Base-by-base conservation (phyloP, 2,329 filamentous ascomycete species). In the Stagonosporopsis tanaceti region DNA sequence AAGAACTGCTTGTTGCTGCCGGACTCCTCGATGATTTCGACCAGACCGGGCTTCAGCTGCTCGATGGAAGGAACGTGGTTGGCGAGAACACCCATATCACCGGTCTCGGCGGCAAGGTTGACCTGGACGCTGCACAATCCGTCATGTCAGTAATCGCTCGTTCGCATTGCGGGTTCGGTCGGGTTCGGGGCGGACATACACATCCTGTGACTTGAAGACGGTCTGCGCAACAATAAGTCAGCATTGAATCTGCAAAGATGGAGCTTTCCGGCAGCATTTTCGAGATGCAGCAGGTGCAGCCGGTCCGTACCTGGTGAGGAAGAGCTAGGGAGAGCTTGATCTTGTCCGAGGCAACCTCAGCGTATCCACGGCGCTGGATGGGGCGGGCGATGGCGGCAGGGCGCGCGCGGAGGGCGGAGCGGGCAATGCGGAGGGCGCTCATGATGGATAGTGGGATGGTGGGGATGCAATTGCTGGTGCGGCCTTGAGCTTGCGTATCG, bases 1-100 rank as follows among this genome's bases (percentile, higher is more conserved):
- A 99, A 99, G 85, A 95, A 99, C 82, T 96, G 92, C 88, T 99
- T 99, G 90, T 79, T 89, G 67, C 84, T 85, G 76, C 92, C 91
- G 76, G 83, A 87, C 87, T 99, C 95, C 85, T 98, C 94, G 69
- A 98, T 87, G 76, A 99, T 86, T 85, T 98, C 94, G 70, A 99
- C 86, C 70, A 98, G 83, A 76, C 95, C 95, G 61, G 95, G 93
- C 87, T 96, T 97, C 81, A 99, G 86, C 86, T 99, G 95, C 86
- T 99, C 95, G 77, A 99, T 98, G 62, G 93, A 93, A 66, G 95
- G 93, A 74, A 99, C 95, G 87, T 99, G 95, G 86, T 95, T 96
- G 79, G 95, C 95, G 77, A 99, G 90, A 74, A 99, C 90, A 90
- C 95, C 95, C 95, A 99, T 99, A 74, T 98, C 95, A 79, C 95